These are phyloP conservation scores for Coemansia pectinata DNA, from an alignment of 192 early-diverging fungal genomes.

Conservation along the genomic window DNA sequence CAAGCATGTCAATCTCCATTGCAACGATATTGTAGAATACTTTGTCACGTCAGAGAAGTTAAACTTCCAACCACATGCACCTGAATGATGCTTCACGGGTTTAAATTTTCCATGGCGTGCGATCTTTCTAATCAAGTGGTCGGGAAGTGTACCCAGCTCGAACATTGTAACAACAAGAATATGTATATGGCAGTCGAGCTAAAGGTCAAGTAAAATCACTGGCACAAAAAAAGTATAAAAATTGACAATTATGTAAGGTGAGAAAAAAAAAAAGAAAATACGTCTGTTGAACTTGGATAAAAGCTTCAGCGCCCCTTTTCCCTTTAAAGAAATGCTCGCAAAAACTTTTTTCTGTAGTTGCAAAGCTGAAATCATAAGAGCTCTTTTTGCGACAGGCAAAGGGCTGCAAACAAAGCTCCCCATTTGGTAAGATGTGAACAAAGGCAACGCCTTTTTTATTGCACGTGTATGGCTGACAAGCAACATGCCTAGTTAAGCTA, in stretches of 20 bases:
- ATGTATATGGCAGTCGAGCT: background rate
- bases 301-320: background rate
- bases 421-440: too few relatives aligned
- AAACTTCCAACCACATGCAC: background rate
- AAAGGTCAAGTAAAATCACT: too few relatives aligned
- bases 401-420: too few relatives aligned
- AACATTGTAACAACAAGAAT: background rate
- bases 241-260: too few relatives aligned
- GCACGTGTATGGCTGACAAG: too few relatives aligned
- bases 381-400: too few relatives aligned
- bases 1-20: background rate
- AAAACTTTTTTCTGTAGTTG: background rate
- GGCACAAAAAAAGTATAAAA: too few relatives aligned
- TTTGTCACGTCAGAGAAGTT: background rate
- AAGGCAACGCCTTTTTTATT: too few relatives aligned
- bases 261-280: too few relatives aligned
- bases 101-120: background rate
- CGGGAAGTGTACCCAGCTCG: background rate
- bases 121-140: background rate
- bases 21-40: background rate
- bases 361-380: too few relatives aligned
- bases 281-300: background rate
- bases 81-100: background rate
- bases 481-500: too few relatives aligned
- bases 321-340: background rate